phyloP scores from a whole-genome alignment of 2,329 filamentous ascomycete species.

The Arachnomyces sp. region DNA sequence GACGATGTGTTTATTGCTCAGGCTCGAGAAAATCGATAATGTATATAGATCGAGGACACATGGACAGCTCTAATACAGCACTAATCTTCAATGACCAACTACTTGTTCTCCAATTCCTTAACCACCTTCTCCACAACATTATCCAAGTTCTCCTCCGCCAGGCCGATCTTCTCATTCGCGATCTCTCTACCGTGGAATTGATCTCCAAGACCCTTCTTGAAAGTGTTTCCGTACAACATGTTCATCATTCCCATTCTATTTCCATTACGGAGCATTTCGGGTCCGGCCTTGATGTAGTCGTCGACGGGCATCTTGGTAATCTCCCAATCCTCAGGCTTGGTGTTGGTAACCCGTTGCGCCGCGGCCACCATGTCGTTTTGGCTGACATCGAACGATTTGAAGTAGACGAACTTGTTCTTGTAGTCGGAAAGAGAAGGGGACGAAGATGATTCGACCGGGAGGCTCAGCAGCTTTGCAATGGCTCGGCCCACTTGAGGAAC shows the following conservation, averaged over 20 bases:
- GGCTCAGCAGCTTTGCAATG: slow-evolving; percentile 25
- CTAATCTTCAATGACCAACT: too few relatives aligned
- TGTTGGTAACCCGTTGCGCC: slow-evolving; percentile 25
- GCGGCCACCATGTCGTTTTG: slow-evolving; percentile 32
- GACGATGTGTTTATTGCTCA: too few relatives aligned
- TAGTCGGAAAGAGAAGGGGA: slow-evolving; percentile 15
- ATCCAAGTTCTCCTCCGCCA: slow-evolving; percentile 3
- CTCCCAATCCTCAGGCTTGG: slow-evolving; percentile 28
- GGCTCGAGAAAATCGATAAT: too few relatives aligned
- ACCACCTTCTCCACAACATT: neutral
- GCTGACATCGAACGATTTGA: slow-evolving; percentile 28
- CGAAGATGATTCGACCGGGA: slow-evolving; percentile 18
- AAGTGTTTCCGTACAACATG: neutral
- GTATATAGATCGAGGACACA: too few relatives aligned
- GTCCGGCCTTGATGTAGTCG: too few relatives aligned
- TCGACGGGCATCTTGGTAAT: too few relatives aligned
- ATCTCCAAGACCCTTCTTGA: neutral
- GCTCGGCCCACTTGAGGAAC: slow-evolving; percentile 24
- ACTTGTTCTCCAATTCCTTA: slow-evolving; percentile 1
- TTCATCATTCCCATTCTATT: neutral
- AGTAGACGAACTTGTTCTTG: slow-evolving; percentile 28
- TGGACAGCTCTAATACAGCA: too few relatives aligned
- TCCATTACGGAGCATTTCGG: too few relatives aligned
- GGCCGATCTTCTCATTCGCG: neutral
- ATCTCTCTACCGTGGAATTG: neutral